phyloP scores from a whole-genome alignment of 345 rosid genomes.

The Brassica incana region DNA sequence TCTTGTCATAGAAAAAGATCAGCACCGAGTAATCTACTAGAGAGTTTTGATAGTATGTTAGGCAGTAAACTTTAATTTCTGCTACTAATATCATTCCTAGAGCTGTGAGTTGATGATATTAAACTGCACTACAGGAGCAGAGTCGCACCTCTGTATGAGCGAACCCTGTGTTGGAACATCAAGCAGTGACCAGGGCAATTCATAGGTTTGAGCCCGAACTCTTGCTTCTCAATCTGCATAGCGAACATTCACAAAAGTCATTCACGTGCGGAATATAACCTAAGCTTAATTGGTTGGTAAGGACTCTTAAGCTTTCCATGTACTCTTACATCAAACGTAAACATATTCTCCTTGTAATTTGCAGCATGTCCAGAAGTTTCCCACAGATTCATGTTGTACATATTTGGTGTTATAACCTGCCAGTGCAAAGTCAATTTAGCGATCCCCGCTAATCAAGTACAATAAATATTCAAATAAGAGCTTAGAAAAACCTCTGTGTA shows the following conservation, averaged over 20 bases:
- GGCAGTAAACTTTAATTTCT: slow-evolving; percentile 1
- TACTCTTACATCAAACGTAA: slow-evolving; percentile 75
- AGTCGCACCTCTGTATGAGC: slow-evolving; percentile 76
- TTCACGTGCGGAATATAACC: background rate
- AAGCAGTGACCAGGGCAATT: slow-evolving; percentile 98
- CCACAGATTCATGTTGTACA: slow-evolving; percentile 96
- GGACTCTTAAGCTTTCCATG: background rate
- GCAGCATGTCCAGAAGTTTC: slow-evolving; percentile 98
- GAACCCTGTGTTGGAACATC: slow-evolving; percentile 90
- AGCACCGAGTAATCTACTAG: background rate
- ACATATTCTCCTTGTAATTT: slow-evolving; percentile 97
- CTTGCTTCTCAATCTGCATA: slow-evolving; percentile 85
- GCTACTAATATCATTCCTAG: background rate
- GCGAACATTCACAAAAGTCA: slow-evolving; percentile 24
- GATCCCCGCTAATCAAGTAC: slow-evolving; percentile 24
- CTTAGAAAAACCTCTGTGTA: slow-evolving; percentile 70
- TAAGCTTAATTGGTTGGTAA: background rate
- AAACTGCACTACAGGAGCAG: background rate
- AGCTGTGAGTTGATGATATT: slow-evolving; percentile 1
- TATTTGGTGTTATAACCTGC: slow-evolving; percentile 94
- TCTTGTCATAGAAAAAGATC: background rate
- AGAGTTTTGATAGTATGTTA: background rate
- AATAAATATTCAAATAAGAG: background rate
- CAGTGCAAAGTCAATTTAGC: no score
- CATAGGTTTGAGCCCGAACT: slow-evolving; percentile 98